Conservation (phyloP, 2,329 filamentous ascomycete genomes). For the Emergomyces pasteurianus region DNA sequence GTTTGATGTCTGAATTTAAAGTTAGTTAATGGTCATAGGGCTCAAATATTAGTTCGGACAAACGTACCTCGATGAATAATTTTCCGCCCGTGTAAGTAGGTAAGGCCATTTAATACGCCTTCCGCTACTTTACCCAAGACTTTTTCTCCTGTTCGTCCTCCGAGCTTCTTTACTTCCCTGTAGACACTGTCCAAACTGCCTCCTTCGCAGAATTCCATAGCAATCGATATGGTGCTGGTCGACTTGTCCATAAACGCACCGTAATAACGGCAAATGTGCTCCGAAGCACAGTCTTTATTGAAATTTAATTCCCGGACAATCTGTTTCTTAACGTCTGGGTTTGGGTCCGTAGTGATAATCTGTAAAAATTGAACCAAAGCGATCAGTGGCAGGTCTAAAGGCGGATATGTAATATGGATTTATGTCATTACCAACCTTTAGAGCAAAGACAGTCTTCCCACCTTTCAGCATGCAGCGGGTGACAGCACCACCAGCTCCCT, state of each 20-base stretch:
- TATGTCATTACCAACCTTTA: constrained; percentile 58
- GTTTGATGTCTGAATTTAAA: constrained; percentile 66
- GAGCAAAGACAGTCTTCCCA: constrained; percentile 85
- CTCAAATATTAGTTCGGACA: neutral
- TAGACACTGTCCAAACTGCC: constrained; percentile 95
- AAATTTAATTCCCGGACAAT: constrained; percentile 93
- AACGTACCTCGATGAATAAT: constrained; percentile 72
- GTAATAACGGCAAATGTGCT: constrained; percentile 95
- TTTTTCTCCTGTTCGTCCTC: constrained; percentile 90
- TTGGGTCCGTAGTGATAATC: constrained; percentile 97
- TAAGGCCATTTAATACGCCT: constrained; percentile 83
- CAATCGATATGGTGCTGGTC: constrained; percentile 94
- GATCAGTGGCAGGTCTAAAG: constrained; percentile 3
- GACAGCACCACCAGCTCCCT: constrained; percentile 91
- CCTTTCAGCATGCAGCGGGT: constrained; percentile 81
- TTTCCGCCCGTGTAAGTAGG: constrained; percentile 87
- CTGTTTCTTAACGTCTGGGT: constrained; percentile 96
- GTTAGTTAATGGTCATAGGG: neutral
- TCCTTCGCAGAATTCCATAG: constrained; percentile 98
- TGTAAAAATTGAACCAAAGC: constrained; percentile 25
- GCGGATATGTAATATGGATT: neutral
- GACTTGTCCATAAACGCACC: constrained; percentile 92
- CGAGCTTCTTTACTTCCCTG: constrained; percentile 89
- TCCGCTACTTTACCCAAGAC: constrained; percentile 94
- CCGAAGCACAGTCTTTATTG: constrained; percentile 93